Conservation (phyloP, 306 rosid species). For the Calophaca sinica region DNA sequence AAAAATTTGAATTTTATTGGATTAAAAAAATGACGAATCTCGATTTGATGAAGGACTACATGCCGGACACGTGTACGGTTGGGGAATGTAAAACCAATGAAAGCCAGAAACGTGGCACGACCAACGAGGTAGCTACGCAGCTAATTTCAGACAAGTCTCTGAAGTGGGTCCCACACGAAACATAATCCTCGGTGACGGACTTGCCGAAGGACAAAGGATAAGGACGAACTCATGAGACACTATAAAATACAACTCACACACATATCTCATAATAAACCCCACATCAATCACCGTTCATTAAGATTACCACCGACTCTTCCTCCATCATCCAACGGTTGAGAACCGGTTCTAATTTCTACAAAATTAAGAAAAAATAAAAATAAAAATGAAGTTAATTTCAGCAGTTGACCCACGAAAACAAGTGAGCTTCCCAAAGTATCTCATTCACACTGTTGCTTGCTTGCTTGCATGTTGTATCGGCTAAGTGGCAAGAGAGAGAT, state of each 20-base stretch:
- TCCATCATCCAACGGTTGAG: neutral
- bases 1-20: neutral
- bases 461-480: too few relatives aligned
- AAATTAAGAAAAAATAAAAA: neutral
- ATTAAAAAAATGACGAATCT: slow-evolving; percentile 44
- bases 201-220: slow-evolving; percentile 65
- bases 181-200: slow-evolving; percentile 67
- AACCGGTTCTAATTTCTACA: neutral
- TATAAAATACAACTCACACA: neutral
- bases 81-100: neutral
- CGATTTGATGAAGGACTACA: slow-evolving; percentile 33
- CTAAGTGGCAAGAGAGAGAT: slow-evolving; percentile 41
- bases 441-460: slow-evolving; percentile 58
- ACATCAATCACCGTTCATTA: neutral
- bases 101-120: slow-evolving; percentile 12
- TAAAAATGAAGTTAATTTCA: neutral
- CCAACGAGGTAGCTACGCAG: slow-evolving; percentile 37
- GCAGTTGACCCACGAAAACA: slow-evolving; percentile 54
- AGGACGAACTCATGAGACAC: slow-evolving; percentile 43
- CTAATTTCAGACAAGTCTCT: slow-evolving; percentile 48
- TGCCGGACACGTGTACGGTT: slow-evolving; percentile 39
- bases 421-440: slow-evolving; percentile 55
- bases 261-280: neutral
- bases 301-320: accelerated
- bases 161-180: slow-evolving; percentile 60